Percentiles rank a stretch among this genome's conserved stretches.
phyloP scores from a whole-genome alignment of 2,329 filamentous ascomycete species.

The Fusarium subtropicale region DNA sequence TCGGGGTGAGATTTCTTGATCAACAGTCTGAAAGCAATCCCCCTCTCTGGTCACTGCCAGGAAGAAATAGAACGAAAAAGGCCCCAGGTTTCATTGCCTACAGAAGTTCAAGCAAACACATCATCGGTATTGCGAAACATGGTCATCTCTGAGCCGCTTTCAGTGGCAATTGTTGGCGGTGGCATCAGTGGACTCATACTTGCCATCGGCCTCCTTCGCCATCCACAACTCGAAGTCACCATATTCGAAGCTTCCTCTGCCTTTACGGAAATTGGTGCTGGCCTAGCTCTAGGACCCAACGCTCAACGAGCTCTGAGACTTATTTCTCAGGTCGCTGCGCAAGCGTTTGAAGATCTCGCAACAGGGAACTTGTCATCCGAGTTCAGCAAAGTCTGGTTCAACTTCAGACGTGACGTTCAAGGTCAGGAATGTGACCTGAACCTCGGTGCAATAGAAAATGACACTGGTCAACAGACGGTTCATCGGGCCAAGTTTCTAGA shows the following conservation, averaged over 20 bases:
- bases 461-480: background rate
- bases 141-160: background rate
- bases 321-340: background rate
- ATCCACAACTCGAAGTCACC: slow-evolving; percentile 57
- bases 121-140: too few species aligned
- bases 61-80: too few species aligned
- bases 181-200: slow-evolving; percentile 63
- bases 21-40: too few species aligned
- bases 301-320: slow-evolving; percentile 59
- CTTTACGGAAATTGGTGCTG: slow-evolving; percentile 50
- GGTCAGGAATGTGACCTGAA: background rate
- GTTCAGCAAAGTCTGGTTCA: background rate
- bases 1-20: too few species aligned
- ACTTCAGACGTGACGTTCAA: background rate
- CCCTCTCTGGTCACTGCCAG: too few species aligned
- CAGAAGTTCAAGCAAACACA: too few species aligned
- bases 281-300: slow-evolving; percentile 64
- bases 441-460: background rate
- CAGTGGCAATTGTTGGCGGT: slow-evolving; percentile 60
- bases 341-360: background rate
- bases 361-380: background rate
- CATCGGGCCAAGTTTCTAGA: slow-evolving; percentile 13
- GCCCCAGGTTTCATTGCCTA: too few species aligned
- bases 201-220: slow-evolving; percentile 58
- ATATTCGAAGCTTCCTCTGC: slow-evolving; percentile 62